These are phyloP conservation scores for Lanmaoa pseudosensibilis DNA, from an alignment of 768 basidiomycete genomes.

Conservation along the genomic window DNA sequence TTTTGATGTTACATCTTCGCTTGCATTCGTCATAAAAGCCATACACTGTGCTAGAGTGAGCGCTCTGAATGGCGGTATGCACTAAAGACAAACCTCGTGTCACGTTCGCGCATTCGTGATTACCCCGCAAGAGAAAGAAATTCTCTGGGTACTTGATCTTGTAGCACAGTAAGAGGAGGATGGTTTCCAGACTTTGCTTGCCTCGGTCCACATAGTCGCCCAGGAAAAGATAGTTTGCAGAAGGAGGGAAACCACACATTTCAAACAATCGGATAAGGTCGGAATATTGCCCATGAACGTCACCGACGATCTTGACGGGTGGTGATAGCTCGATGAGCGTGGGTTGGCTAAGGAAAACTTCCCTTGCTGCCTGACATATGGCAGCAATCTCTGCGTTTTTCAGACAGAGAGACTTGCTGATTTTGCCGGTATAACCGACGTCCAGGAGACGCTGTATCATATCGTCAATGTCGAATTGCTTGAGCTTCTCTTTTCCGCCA, in stretches of 20 bases:
- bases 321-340: slow-evolving; percentile 96
- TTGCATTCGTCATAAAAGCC: slow-evolving; percentile 99
- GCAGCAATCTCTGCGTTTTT: slow-evolving; percentile 96
- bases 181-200: slow-evolving; percentile 97
- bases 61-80: slow-evolving; percentile 10
- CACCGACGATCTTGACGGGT: slow-evolving; percentile 98
- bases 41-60: slow-evolving; percentile 63
- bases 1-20: slow-evolving; percentile 98
- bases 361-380: slow-evolving; percentile 92
- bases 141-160: slow-evolving; percentile 99
- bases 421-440: slow-evolving; percentile 97
- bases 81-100: slow-evolving; percentile 74
- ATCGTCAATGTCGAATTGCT: slow-evolving; percentile 90
- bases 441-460: slow-evolving; percentile 97
- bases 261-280: slow-evolving; percentile 98
- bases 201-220: slow-evolving; percentile 99
- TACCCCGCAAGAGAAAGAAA: slow-evolving; percentile 96
- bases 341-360: slow-evolving; percentile 94
- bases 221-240: slow-evolving; percentile 96
- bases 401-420: slow-evolving; percentile 90
- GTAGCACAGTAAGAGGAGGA: slow-evolving; percentile 94
- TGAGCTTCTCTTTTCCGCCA: slow-evolving; percentile 56
- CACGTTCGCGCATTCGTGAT: slow-evolving; percentile 99
- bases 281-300: slow-evolving; percentile 98
- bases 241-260: slow-evolving; percentile 99